Evolutionary conservation across 371 early-diverging fungal species (phyloP).

Genomic region (Dinochytrium kinnereticum): DNA sequence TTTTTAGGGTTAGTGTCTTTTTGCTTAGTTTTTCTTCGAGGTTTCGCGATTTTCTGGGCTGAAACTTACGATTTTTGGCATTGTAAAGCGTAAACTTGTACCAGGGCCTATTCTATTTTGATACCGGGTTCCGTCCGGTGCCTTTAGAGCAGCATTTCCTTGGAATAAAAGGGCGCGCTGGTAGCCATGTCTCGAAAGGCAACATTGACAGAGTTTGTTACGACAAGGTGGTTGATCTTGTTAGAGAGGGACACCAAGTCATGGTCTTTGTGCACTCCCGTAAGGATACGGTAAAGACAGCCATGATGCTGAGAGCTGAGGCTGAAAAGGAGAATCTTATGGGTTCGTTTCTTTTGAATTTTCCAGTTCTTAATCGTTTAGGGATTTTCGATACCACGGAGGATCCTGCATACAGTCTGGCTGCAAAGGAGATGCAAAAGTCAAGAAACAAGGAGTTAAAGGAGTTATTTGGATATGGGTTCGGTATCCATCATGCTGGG

Average conservation of each 20-base stretch:
- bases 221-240: conserved; percentile 73
- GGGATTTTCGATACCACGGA: conserved; percentile 50
- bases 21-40: not conserved
- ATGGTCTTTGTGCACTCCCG: conserved; percentile 99
- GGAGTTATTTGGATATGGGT: conserved; percentile 81
- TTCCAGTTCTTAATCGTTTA: conserved; percentile 27
- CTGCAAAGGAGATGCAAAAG: conserved; percentile 56
- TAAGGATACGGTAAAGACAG: conserved; percentile 94
- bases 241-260: conserved; percentile 90
- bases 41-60: conserved; percentile 17
- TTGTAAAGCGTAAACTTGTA: conserved; percentile 91
- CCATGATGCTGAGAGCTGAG: conserved; percentile 77
- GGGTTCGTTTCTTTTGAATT: conserved; percentile 37
- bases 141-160: conserved; percentile 96
- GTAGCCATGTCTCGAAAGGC: conserved; percentile 59
- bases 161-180: conserved; percentile 85
- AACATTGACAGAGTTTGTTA: conserved; percentile 86
- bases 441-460: conserved; percentile 85
- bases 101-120: conserved; percentile 96
- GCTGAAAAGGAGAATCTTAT: conserved; percentile 66
- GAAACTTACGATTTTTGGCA: not conserved
- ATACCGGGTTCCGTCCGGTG: conserved; percentile 91
- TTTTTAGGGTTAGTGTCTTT: conserved; percentile 73
- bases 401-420: conserved; percentile 54
- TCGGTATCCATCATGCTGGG: conserved; percentile 99